Evolutionary conservation across 192 early-diverging fungal species (phyloP), one percentile per base, ranked within the genome.

Genomic region (Phycomyces nitens): DNA sequence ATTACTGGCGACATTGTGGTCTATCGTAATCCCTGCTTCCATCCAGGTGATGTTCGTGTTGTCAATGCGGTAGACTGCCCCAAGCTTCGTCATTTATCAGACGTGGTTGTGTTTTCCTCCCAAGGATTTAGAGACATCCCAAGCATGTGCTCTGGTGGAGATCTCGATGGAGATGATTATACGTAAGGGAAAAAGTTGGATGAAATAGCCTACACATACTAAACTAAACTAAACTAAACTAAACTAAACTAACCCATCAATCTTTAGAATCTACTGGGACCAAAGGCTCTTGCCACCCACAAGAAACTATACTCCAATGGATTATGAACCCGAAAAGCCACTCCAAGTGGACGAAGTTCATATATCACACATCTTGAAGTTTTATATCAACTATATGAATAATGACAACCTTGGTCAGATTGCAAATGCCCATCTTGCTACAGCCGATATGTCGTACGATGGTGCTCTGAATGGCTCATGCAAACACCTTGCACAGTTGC

Each of bases 141-240:
- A 3, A 89, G 84, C 47, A 86, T 86, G 84, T 88, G 90, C 58
- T 80, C 81, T 59, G 92, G 92, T 39, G 92, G 92, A 11, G 92
- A 93, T 76, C 69, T 93, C 7, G 92, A 93, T 63, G 92, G 92
- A 20, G 92, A 93, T 75, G 80, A 83, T 64, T 87, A 66, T 64
- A 86, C 80, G 83, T 87, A 73, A 68, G 77, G n/a, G 53, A 43
- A 1, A 1, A 20, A 11, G 18, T 10, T 12, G 40, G 9, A 27
- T 53, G 47, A n/a, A 29, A 1, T 27, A 24, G 47, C 47, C 7
- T 7, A 23, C 16, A 27, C 20, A 22, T n/a, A n/a, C n/a, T n/a
- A n/a, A n/a, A n/a, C n/a, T n/a, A n/a, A n/a, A n/a, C n/a, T n/a
- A n/a, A n/a, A n/a, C n/a, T n/a, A n/a, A n/a, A n/a, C n/a, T n/a